phyloP scores from a whole-genome alignment of 2,329 filamentous ascomycete genomes.

The Cladosporium cucumerinum region DNA sequence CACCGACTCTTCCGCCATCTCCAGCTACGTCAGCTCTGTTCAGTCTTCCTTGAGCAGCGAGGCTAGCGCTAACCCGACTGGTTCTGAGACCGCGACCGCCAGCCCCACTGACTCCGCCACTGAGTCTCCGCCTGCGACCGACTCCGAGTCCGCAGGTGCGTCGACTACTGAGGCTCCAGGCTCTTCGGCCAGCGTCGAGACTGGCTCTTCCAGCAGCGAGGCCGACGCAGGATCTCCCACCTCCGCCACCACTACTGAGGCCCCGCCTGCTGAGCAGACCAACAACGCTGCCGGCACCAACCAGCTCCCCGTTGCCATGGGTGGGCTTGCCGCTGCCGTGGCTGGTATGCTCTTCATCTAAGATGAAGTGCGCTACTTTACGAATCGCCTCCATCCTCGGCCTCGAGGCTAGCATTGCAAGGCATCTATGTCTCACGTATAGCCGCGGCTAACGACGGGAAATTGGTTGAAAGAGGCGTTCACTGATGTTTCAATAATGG shows the following conservation, averaged over 20 bases:
- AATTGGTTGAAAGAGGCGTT: slow-evolving; percentile 11
- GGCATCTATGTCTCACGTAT: not conserved
- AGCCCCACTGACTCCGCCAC: slow-evolving; percentile 7
- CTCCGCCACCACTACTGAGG: slow-evolving; percentile 19
- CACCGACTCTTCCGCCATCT: slow-evolving; percentile 16
- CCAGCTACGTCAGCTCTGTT: slow-evolving; percentile 15
- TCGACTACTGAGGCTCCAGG: slow-evolving; percentile 11
- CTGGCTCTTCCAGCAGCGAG: slow-evolving; percentile 17
- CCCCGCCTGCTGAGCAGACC: slow-evolving; percentile 18
- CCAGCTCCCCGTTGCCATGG: slow-evolving; percentile 22
- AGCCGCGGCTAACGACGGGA: not conserved
- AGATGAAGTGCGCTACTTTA: not conserved
- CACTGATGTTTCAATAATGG: slow-evolving; percentile 8
- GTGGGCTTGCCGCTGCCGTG: slow-evolving; percentile 22
- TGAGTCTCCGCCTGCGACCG: slow-evolving; percentile 1
- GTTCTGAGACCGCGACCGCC: not conserved
- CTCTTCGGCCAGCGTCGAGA: not conserved
- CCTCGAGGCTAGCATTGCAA: not conserved
- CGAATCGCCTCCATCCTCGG: not conserved
- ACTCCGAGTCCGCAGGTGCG: slow-evolving; percentile 2
- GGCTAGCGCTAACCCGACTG: slow-evolving; percentile 9
- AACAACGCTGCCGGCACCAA: slow-evolving; percentile 22
- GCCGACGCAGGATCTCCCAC: slow-evolving; percentile 10
- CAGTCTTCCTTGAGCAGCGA: slow-evolving; percentile 12
- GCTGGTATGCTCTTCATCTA: slow-evolving; percentile 25